Percentiles rank a stretch among this genome's conserved stretches.
Evolutionary conservation across 495 filamentous ascomycete genomes (phyloP).

Genomic region (Penicillium turbatum): DNA sequence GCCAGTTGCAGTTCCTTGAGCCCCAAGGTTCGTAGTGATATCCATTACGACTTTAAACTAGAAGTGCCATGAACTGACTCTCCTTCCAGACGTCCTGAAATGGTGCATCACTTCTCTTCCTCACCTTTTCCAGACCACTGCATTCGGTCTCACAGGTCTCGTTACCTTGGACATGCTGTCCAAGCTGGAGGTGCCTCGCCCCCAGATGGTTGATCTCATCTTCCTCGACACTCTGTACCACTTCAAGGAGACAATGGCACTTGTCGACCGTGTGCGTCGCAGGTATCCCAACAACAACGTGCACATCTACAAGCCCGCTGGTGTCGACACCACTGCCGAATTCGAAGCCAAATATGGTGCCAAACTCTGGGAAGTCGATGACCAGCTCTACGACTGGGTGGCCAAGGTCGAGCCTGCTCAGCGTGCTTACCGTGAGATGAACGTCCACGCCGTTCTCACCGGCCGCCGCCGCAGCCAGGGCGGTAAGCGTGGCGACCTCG

Average conservation of each 20-base stretch:
- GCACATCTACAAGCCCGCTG: slow-evolving; percentile 84
- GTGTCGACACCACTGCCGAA: slow-evolving; percentile 61
- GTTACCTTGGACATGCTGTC: slow-evolving; percentile 95
- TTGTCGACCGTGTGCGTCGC: slow-evolving; percentile 72
- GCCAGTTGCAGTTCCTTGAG: slow-evolving; percentile 76
- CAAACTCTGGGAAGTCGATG: slow-evolving; percentile 78
- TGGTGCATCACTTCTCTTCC: slow-evolving; percentile 92
- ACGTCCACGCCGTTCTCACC: slow-evolving; percentile 91
- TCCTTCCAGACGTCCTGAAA: slow-evolving; percentile 66
- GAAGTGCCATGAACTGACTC: too few relatives aligned
- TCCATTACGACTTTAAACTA: not conserved
- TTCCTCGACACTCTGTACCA: slow-evolving; percentile 98
- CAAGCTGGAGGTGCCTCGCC: slow-evolving; percentile 66
- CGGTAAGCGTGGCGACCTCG: slow-evolving; percentile 82
- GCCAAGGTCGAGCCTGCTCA: slow-evolving; percentile 97
- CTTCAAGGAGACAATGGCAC: slow-evolving; percentile 81
- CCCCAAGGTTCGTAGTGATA: slow-evolving; percentile 54
- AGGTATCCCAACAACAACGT: slow-evolving; percentile 74
- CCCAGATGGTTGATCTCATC: slow-evolving; percentile 75
- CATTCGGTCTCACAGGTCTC: slow-evolving; percentile 90
- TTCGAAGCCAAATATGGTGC: slow-evolving; percentile 79
- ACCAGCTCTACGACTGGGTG: slow-evolving; percentile 91
- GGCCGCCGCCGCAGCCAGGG: slow-evolving; percentile 90
- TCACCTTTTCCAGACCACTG: slow-evolving; percentile 92
- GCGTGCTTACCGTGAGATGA: slow-evolving; percentile 81